A percentile compares a stretch with the other conserved stretches of the same genome.
These are phyloP conservation scores for Paraconiothyrium brasiliense DNA, from an alignment of 2,329 filamentous ascomycete species.

Conservation along the genomic window DNA sequence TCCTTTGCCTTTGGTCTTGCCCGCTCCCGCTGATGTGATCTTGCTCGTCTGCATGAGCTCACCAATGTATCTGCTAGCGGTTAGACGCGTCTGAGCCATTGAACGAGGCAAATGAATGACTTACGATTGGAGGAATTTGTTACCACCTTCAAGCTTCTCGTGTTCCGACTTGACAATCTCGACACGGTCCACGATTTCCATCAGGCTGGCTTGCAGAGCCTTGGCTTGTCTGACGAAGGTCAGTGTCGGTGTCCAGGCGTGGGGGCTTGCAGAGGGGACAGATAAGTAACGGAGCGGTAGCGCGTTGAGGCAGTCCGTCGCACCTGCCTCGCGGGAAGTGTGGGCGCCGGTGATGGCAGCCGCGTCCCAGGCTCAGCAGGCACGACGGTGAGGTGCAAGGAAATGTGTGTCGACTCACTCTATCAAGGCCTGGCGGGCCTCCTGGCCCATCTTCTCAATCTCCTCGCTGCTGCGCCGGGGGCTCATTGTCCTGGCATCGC, in stretches of 20 bases:
- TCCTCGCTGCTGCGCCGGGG: slow-evolving; percentile 90
- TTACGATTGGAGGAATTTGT: slow-evolving; percentile 85
- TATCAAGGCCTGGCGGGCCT: slow-evolving; percentile 73
- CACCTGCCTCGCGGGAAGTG: not conserved
- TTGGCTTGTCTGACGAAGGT: slow-evolving; percentile 77
- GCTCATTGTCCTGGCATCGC: slow-evolving; percentile 94
- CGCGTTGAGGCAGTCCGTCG: slow-evolving; percentile 1
- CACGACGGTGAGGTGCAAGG: not conserved
- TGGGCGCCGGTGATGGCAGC: slow-evolving; percentile 22
- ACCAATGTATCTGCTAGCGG: slow-evolving; percentile 81
- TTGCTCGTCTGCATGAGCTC: slow-evolving; percentile 85
- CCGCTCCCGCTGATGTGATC: slow-evolving; percentile 63
- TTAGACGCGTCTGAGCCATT: slow-evolving; percentile 24
- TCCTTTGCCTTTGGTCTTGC: slow-evolving; percentile 60
- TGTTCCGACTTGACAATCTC: slow-evolving; percentile 94
- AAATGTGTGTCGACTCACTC: slow-evolving; percentile 58
- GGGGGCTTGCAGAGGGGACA: slow-evolving; percentile 23
- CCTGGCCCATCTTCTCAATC: slow-evolving; percentile 84
- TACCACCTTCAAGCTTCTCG: slow-evolving; percentile 95
- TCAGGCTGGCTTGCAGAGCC: slow-evolving; percentile 84
- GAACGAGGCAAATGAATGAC: slow-evolving; percentile 30
- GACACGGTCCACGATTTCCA: slow-evolving; percentile 90
- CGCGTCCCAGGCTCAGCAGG: slow-evolving; percentile 3
- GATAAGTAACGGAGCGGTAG: slow-evolving; percentile 23
- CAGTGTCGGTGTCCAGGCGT: slow-evolving; percentile 27